Evolutionary conservation across 2,329 filamentous ascomycete genomes (phyloP).

Genomic region (Paecilomyces sp.): DNA sequence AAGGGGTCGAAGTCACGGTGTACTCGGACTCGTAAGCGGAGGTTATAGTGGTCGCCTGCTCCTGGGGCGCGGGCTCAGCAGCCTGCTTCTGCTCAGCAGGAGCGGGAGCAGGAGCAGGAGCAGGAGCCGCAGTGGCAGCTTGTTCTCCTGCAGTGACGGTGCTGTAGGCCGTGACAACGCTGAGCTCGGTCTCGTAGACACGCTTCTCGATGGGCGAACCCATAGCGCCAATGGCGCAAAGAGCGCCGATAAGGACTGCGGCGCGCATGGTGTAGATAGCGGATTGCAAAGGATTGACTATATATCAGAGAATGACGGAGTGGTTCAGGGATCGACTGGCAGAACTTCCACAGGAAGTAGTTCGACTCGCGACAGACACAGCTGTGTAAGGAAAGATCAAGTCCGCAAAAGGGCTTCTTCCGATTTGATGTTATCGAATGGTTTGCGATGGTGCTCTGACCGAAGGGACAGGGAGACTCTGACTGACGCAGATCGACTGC

Average conservation of each 20-base stretch:
- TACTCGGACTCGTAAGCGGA: background rate
- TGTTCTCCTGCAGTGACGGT: constrained; percentile 19
- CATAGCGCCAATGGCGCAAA: constrained; percentile 27
- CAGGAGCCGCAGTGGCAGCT: background rate
- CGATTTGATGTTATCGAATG: constrained; percentile 3
- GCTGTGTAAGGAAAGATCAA: constrained; percentile 1
- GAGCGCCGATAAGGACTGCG: constrained; percentile 25
- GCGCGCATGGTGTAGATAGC: constrained; percentile 22
- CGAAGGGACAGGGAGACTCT: background rate
- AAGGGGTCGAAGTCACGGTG: background rate
- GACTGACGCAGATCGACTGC: constrained; percentile 28
- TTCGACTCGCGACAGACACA: constrained; percentile 5
- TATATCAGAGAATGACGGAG: constrained; percentile 3
- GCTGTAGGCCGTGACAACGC: constrained; percentile 27
- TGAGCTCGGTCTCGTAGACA: constrained; percentile 29
- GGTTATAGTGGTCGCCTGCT: constrained; percentile 1
- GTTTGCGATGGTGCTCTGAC: background rate
- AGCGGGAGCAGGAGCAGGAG: background rate
- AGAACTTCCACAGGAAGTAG: constrained; percentile 32
- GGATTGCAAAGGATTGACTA: constrained; percentile 3
- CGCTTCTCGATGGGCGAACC: constrained; percentile 28
- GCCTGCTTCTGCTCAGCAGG: background rate
- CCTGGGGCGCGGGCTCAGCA: background rate
- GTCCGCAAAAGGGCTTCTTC: background rate
- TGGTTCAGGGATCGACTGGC: constrained; percentile 25